Conservation (phyloP, 805 yeast genomes). For the Blastobotrys terrestris region DNA sequence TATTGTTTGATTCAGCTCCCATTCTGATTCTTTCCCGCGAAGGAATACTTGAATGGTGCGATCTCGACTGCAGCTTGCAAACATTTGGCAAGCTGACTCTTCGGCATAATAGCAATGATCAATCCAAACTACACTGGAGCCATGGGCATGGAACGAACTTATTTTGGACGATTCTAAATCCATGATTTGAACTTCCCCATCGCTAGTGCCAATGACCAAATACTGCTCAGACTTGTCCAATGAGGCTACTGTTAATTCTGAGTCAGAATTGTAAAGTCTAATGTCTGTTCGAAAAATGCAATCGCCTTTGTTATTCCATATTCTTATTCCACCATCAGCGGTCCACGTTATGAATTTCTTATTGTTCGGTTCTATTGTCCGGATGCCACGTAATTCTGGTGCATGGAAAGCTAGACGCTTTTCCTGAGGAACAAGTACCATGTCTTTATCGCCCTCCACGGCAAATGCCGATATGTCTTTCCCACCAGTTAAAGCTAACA, state of each 20-base stretch:
- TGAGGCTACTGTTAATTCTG: slow-evolving; percentile 5
- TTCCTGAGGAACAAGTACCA: not conserved
- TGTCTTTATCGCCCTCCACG: not conserved
- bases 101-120: slow-evolving; percentile 7
- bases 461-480: not conserved
- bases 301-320: slow-evolving; percentile 7
- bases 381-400: slow-evolving; percentile 11
- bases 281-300: not conserved
- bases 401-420: slow-evolving; percentile 9
- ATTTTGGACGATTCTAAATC: not conserved
- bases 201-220: slow-evolving; percentile 7
- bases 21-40: slow-evolving; percentile 23
- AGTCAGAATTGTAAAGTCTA: not conserved
- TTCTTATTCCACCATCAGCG: slow-evolving; percentile 14
- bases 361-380: slow-evolving; percentile 1
- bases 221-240: not conserved
- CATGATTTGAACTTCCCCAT: slow-evolving; percentile 11
- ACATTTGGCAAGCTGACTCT: slow-evolving; percentile 5
- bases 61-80: slow-evolving; percentile 42
- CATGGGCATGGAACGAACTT: slow-evolving; percentile 17
- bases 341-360: slow-evolving; percentile 18
- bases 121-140: slow-evolving; percentile 17
- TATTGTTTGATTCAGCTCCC: slow-evolving; percentile 57
- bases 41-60: slow-evolving; percentile 54
- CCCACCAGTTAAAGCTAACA: slow-evolving; percentile 4